Conservation (phyloP, 345 rosid genomes). For the Microcos paniculata region DNA sequence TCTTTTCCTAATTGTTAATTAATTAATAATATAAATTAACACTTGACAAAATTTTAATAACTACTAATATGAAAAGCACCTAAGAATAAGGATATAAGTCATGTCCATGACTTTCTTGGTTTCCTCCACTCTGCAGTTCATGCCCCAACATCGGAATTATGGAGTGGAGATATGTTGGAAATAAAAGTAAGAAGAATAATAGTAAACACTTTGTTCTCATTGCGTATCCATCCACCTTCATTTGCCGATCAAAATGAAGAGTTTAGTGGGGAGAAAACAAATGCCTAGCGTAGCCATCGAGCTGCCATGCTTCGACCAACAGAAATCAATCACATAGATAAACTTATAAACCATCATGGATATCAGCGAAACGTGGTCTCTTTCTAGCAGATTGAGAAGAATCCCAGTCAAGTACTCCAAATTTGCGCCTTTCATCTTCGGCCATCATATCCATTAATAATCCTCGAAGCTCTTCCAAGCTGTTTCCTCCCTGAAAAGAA, state of each 20-base stretch:
- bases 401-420: background rate
- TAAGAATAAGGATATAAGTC: too few relatives aligned
- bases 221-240: background rate
- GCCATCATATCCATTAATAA: conserved; percentile 31
- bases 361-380: conserved; percentile 6
- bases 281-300: background rate
- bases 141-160: background rate
- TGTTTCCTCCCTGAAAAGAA: conserved; percentile 17
- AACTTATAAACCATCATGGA: background rate
- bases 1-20: too few relatives aligned
- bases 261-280: background rate
- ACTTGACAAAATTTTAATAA: too few relatives aligned
- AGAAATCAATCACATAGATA: background rate
- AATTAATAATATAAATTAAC: too few relatives aligned
- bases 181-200: too few relatives aligned
- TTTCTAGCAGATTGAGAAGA: background rate
- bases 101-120: background rate
- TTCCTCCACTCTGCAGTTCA: background rate
- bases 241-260: background rate
- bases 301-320: background rate
- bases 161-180: background rate
- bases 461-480: conserved; percentile 30
- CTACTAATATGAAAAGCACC: too few relatives aligned
- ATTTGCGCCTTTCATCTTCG: conserved; percentile 5
- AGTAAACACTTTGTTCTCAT: too few relatives aligned